Evolutionary conservation across 2,329 filamentous ascomycete species (phyloP).

Genomic region (Fusarium palustre): DNA sequence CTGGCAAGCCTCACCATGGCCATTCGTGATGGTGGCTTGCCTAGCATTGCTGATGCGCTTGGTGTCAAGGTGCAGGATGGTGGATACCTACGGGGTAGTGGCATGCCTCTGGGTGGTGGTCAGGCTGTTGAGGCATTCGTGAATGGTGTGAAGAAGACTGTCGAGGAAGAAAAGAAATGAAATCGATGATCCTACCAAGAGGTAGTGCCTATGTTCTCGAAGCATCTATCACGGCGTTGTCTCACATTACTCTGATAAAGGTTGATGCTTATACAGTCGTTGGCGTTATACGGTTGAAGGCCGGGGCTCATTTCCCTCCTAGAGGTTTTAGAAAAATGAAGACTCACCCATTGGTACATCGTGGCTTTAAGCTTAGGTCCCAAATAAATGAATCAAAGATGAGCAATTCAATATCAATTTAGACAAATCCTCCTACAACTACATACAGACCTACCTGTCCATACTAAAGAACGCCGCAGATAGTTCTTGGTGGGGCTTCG

Average conservation of each 20-base stretch:
- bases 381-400: background rate
- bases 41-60: conserved; percentile 88
- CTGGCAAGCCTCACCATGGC: conserved; percentile 87
- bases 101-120: conserved; percentile 86
- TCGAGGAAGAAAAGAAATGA: conserved; percentile 66
- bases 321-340: background rate
- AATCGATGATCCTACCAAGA: background rate
- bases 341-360: background rate
- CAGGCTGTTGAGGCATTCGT: conserved; percentile 93
- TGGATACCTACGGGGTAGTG: conserved; percentile 82
- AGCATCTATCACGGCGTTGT: conserved; percentile 3
- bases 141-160: conserved; percentile 84
- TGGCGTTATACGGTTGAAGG: conserved; percentile 13
- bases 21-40: conserved; percentile 88
- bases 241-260: conserved; percentile 23
- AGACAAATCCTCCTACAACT: background rate
- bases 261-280: conserved; percentile 17
- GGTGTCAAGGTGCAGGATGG: conserved; percentile 83
- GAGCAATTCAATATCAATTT: background rate
- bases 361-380: background rate
- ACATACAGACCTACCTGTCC: no score
- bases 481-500: conserved; percentile 11
- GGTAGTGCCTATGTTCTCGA: background rate
- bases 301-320: background rate
- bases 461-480: background rate